Conservation (phyloP, 2,329 filamentous ascomycete species). For the Trichoderma atrobrunneum region DNA sequence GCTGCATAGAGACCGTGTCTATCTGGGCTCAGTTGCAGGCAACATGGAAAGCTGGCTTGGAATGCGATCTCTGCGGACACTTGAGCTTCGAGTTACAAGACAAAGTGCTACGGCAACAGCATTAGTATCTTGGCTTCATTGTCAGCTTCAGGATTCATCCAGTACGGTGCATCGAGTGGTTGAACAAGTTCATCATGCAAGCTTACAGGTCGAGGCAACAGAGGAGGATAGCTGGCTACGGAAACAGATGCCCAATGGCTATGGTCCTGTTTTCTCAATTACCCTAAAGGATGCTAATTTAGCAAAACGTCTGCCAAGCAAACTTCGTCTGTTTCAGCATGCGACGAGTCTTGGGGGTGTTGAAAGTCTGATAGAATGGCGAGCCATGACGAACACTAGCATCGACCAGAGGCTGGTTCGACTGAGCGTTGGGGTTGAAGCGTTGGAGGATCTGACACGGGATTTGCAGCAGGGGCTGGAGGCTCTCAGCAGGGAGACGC, state of each 20-base stretch:
- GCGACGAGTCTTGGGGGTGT: background rate
- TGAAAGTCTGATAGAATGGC: conserved; percentile 54
- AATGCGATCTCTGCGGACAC: background rate
- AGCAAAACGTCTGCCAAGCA: background rate
- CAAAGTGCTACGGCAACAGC: background rate
- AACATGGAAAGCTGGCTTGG: background rate
- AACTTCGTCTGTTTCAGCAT: background rate
- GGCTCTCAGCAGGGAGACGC: conserved; percentile 74
- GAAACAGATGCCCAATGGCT: background rate
- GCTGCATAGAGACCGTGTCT: no score
- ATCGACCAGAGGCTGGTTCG: conserved; percentile 73
- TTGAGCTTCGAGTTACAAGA: background rate
- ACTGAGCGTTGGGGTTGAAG: background rate
- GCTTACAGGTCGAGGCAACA: background rate
- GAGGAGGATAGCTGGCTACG: background rate
- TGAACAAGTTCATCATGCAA: background rate
- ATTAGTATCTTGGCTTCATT: background rate
- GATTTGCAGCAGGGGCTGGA: conserved; percentile 71
- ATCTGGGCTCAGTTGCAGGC: background rate
- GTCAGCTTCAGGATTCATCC: background rate
- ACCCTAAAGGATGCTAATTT: background rate
- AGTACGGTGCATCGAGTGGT: background rate
- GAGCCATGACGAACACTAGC: conserved; percentile 75
- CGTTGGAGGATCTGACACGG: background rate
- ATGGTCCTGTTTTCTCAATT: background rate